Percentiles rank a stretch among this genome's conserved stretches.
Conservation (phyloP, 2,329 filamentous ascomycete species). For the Verticillium albo-atrum region DNA sequence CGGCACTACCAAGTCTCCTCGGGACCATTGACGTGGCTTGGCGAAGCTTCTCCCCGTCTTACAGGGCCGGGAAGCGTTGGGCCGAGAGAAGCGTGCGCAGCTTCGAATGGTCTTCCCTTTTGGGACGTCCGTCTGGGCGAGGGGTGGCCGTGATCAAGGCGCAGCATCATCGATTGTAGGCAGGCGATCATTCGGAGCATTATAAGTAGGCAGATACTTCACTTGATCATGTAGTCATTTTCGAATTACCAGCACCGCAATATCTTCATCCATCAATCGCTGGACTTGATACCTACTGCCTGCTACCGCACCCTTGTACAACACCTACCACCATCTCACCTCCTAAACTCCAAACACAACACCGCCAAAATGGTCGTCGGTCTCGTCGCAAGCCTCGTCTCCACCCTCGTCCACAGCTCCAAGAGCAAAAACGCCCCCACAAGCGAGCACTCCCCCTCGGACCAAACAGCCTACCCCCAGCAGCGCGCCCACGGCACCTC, state of each 20-base stretch:
- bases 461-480: neutral
- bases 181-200: neutral
- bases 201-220: neutral
- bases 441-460: constrained; percentile 1
- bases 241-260: neutral
- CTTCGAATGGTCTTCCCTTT: neutral
- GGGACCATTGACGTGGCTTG: neutral
- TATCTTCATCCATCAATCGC: neutral
- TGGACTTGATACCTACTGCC: neutral
- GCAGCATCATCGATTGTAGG: neutral
- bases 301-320: neutral
- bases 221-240: neutral
- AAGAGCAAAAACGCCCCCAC: constrained; percentile 8
- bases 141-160: neutral
- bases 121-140: neutral
- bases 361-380: constrained; percentile 2
- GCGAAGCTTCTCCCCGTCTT: neutral
- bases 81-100: neutral
- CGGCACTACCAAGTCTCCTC: neutral
- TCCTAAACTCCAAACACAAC: neutral
- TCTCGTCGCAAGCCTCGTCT: constrained; percentile 13
- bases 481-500: neutral
- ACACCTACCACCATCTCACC: neutral
- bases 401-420: constrained; percentile 10
- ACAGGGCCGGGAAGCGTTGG: neutral